phyloP scores from a whole-genome alignment of 306 rosid genomes.

The Fragaria iinumae region DNA sequence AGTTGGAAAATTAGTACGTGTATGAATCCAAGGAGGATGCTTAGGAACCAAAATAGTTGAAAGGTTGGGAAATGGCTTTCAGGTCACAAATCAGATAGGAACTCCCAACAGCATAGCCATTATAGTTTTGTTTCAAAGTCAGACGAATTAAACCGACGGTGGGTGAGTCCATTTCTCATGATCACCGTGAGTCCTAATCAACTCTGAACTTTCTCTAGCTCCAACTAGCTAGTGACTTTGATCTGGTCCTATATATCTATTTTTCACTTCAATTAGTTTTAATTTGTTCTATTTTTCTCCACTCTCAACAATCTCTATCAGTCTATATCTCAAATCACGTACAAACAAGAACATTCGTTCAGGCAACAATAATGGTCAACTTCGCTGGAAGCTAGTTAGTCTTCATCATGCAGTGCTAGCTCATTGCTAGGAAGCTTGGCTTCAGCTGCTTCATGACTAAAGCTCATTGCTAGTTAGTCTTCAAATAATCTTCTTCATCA shows the following conservation, averaged over 20 bases:
- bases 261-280: background rate
- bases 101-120: slow-evolving; percentile 34
- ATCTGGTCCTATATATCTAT: background rate
- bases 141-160: slow-evolving; percentile 41
- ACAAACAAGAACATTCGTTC: background rate
- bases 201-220: background rate
- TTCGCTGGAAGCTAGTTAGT: background rate
- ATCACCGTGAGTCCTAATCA: background rate
- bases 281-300: background rate
- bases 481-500: too few species aligned
- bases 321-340: background rate
- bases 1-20: background rate
- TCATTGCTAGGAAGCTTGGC: too few species aligned
- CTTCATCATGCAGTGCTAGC: too few species aligned
- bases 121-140: slow-evolving; percentile 55
- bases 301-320: background rate
- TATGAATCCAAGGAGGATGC: slow-evolving; percentile 20
- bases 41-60: slow-evolving; percentile 36
- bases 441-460: too few species aligned
- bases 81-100: slow-evolving; percentile 39
- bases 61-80: slow-evolving; percentile 78
- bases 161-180: slow-evolving; percentile 37
- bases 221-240: too few species aligned
- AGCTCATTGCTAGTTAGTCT: too few species aligned
- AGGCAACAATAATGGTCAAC: background rate